These are phyloP conservation scores for Triticum urartu DNA, from an alignment of 176 grass and related monocot genomes.

Conservation along the genomic window DNA sequence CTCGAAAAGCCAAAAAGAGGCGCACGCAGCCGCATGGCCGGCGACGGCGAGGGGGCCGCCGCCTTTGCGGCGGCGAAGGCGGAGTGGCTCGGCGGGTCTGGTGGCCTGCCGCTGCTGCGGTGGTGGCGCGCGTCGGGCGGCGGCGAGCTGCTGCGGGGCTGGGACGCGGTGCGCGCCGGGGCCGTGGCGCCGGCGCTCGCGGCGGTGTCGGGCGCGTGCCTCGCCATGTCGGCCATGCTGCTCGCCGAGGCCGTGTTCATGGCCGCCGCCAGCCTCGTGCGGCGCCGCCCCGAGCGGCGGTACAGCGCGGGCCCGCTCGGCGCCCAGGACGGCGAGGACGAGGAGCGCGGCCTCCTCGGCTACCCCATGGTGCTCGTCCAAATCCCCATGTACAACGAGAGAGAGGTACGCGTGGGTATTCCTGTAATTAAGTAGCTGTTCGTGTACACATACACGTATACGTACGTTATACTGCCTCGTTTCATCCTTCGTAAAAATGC, in stretches of 20 bases:
- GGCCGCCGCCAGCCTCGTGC: constrained; percentile 53
- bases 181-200: constrained; percentile 66
- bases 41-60: neutral
- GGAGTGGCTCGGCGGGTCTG: neutral
- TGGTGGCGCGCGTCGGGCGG: neutral
- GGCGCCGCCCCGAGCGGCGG: constrained; percentile 39
- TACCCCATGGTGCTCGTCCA: constrained; percentile 97
- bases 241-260: constrained; percentile 70
- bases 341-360: constrained; percentile 25
- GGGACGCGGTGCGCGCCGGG: constrained; percentile 46
- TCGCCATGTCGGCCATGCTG: constrained; percentile 75
- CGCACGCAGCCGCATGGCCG: constrained; percentile 9
- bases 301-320: constrained; percentile 48
- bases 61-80: neutral
- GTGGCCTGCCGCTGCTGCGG: neutral
- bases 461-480: neutral
- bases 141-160: neutral
- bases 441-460: neutral
- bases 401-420: constrained; percentile 47
- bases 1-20: neutral
- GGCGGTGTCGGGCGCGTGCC: constrained; percentile 35
- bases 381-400: constrained; percentile 99
- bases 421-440: neutral
- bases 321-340: neutral
- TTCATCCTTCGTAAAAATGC: neutral